Evolutionary conservation across 1,284 basidiomycete genomes (phyloP), one percentile per base, ranked within the genome.

Genomic region (Sanghuangporus sanghuang): DNA sequence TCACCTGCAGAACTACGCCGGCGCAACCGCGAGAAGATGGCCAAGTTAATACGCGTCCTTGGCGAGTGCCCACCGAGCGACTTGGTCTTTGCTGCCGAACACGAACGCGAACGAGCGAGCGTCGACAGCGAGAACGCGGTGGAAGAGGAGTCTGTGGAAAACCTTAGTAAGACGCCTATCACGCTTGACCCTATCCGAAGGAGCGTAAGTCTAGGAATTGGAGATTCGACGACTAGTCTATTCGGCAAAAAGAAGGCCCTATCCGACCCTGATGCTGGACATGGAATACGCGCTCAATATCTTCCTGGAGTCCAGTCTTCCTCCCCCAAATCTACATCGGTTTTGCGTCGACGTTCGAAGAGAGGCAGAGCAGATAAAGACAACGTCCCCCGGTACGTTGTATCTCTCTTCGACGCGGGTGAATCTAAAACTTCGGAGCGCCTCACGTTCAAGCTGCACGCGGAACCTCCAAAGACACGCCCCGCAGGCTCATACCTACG

Each of bases 21-120:
- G 12, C 55, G 64, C 14, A 62, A 65, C 42, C 55, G 60, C 32
- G 49, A 62, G 16, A 65, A 65, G 42, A 65, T 65, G 64, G 64
- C 64, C 23, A 65, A 65, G 50, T 56, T 65, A 7, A 59, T 62
- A 14, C 64, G 64, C 54, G 52, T 65, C 6, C 64, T 65, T 16
- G 64, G 64, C 12, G 64, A 65, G 14, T 60, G 60, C 11, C 64
- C 64, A 7, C 64, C 64, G 2, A 59, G 38, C 14, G 18, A 62
- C 6, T 11, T 65, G 40, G 64, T 65, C 2, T 65, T 65, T 42
- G 48, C 52, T 21, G 14, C 40, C 7, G 60, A 59, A 16, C 40
- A 39, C 16, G 58, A 36, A 14, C 16, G 44, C 16, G 49, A 18
- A 14, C 18, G 40, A 14, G 27, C 9, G 32, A 39, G 39, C 6